These are phyloP conservation scores for Ophiostoma sp. DNA, from an alignment of 2,329 filamentous ascomycete species.

Conservation along the genomic window DNA sequence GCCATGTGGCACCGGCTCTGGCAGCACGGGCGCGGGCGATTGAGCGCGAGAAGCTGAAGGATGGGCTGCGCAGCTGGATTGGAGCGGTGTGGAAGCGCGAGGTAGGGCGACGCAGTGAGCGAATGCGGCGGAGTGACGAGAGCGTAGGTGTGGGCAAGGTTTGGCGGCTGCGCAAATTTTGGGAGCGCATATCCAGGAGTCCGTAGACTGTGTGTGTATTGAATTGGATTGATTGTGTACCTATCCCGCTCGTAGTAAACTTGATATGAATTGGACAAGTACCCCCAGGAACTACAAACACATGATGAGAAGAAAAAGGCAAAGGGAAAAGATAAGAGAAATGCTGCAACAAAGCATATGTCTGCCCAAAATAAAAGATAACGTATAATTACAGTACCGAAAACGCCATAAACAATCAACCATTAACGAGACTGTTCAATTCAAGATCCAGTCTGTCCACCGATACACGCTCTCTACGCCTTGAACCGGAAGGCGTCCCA, in stretches of 20 bases:
- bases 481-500: slow-evolving; percentile 57
- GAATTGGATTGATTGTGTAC: too few species aligned
- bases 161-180: slow-evolving; percentile 59
- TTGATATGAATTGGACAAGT: too few species aligned
- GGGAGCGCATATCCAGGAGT: slow-evolving; percentile 54
- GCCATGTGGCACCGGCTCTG: slow-evolving; percentile 51
- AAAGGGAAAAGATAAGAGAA: too few species aligned
- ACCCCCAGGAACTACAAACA: too few species aligned
- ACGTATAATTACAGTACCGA: not conserved
- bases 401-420: not conserved
- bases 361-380: not conserved
- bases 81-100: slow-evolving; percentile 53
- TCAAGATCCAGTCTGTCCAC: not conserved
- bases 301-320: too few species aligned
- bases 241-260: too few species aligned
- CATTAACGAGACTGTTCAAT: not conserved
- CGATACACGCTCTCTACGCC: slow-evolving; percentile 23
- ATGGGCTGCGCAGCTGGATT: slow-evolving; percentile 60
- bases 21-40: slow-evolving; percentile 59
- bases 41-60: slow-evolving; percentile 63
- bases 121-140: slow-evolving; percentile 46
- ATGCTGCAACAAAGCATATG: not conserved
- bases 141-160: slow-evolving; percentile 51
- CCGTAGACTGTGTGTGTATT: not conserved
- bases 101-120: slow-evolving; percentile 47